phyloP scores from a whole-genome alignment of 2,329 filamentous ascomycete species.

The Claviceps spartinae region DNA sequence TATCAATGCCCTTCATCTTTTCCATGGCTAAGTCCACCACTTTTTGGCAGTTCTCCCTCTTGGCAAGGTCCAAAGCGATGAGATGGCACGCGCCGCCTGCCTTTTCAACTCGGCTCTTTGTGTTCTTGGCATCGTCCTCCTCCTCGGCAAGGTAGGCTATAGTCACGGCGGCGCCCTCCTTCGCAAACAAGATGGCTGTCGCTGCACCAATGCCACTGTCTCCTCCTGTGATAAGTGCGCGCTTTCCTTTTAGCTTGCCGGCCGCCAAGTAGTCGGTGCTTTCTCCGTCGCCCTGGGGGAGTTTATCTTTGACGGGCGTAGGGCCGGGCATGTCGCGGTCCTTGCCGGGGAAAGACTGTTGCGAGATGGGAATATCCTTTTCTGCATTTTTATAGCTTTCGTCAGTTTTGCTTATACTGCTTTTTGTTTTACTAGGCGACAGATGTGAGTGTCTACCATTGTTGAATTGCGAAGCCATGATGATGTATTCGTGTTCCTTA shows the following conservation, averaged over 20 bases:
- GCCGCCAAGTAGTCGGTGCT: slow-evolving; percentile 51
- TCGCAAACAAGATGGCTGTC: slow-evolving; percentile 62
- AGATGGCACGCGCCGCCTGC: slow-evolving; percentile 53
- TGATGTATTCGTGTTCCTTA: not conserved
- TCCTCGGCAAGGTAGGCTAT: slow-evolving; percentile 67
- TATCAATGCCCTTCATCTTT: slow-evolving; percentile 56
- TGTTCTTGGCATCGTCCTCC: slow-evolving; percentile 62
- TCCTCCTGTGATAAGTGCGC: slow-evolving; percentile 67
- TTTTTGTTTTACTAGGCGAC: not conserved
- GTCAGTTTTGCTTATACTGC: not conserved
- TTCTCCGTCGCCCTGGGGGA: slow-evolving; percentile 35
- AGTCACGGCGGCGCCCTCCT: slow-evolving; percentile 63
- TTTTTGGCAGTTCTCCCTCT: slow-evolving; percentile 52
- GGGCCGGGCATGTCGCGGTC: slow-evolving; percentile 11
- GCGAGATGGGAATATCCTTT: slow-evolving; percentile 30
- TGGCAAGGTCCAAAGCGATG: slow-evolving; percentile 49
- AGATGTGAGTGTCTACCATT: not conserved
- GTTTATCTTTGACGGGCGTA: slow-evolving; percentile 3
- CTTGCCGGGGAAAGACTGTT: slow-evolving; percentile 11
- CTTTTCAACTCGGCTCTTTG: slow-evolving; percentile 55
- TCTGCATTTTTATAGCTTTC: slow-evolving; percentile 24
- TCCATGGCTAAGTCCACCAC: slow-evolving; percentile 53
- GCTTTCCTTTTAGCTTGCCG: slow-evolving; percentile 61
- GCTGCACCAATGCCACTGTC: slow-evolving; percentile 32
- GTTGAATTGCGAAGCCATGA: not conserved